Conservation (phyloP, 495 filamentous ascomycete genomes). For the Pyrenula massariospora region DNA sequence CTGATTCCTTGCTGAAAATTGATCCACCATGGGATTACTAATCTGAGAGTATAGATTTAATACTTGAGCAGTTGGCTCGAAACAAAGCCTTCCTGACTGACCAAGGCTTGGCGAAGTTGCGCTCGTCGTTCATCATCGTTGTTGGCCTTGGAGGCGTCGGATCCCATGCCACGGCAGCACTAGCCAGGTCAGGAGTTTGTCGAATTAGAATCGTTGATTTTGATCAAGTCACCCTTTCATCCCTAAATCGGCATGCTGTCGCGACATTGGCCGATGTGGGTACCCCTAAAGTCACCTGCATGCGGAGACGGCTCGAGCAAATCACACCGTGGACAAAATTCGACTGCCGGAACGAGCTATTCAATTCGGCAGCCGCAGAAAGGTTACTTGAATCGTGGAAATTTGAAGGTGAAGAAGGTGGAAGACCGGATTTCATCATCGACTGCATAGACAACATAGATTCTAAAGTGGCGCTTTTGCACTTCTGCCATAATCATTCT, state of each 20-base stretch:
- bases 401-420: constrained; percentile 31
- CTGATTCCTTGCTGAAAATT: constrained; percentile 1
- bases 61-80: constrained; percentile 89
- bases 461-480: constrained; percentile 83
- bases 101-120: constrained; percentile 66
- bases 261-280: constrained; percentile 91
- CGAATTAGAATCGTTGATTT: constrained; percentile 90
- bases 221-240: constrained; percentile 91
- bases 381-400: constrained; percentile 51
- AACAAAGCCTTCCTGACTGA: constrained; percentile 87
- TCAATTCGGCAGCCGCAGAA: constrained; percentile 52
- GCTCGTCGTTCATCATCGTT: constrained; percentile 71
- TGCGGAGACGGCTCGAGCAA: constrained; percentile 66
- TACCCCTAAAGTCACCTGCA: constrained; percentile 81
- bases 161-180: constrained; percentile 75
- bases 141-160: constrained; percentile 94
- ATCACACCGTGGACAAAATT: constrained; percentile 86
- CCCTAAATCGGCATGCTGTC: constrained; percentile 86
- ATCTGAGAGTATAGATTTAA: constrained; percentile 46
- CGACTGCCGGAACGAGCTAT: constrained; percentile 79
- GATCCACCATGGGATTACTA: background rate
- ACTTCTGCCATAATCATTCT: constrained; percentile 68
- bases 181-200: constrained; percentile 80
- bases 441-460: constrained; percentile 99
- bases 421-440: constrained; percentile 72